Conservation (phyloP, 805 yeast genomes). For the Yarrowia sp. region DNA sequence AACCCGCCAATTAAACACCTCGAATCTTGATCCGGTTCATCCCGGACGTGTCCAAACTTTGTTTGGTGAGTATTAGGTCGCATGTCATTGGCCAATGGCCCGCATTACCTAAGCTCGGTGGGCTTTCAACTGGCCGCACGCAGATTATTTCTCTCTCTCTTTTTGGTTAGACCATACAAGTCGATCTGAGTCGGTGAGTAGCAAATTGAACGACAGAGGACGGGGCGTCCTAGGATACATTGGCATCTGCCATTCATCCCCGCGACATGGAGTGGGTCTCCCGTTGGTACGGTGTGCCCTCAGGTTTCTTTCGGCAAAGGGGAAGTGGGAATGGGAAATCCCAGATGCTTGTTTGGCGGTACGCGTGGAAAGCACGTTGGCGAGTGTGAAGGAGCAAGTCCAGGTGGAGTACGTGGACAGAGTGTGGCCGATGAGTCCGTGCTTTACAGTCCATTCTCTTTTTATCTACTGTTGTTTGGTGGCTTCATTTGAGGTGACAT, state of each 20-base stretch:
- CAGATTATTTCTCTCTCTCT: slow-evolving; percentile 23
- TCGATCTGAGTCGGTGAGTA: slow-evolving; percentile 26
- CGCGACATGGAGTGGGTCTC: not conserved
- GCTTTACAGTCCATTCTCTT: too few species aligned
- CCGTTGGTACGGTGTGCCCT: not conserved
- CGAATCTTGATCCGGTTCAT: slow-evolving; percentile 22
- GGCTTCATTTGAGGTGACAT: not conserved
- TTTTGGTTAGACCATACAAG: slow-evolving; percentile 25
- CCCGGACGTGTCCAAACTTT: slow-evolving; percentile 23
- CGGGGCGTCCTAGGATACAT: not conserved
- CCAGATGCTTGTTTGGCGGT: not conserved
- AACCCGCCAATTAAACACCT: slow-evolving; percentile 1
- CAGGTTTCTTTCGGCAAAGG: not conserved
- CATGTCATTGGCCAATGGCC: slow-evolving; percentile 23
- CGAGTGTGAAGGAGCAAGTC: not conserved
- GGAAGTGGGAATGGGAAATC: not conserved
- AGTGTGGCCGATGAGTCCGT: too few species aligned
- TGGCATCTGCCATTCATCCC: not conserved
- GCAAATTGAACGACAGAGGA: not conserved
- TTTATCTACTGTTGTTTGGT: not conserved
- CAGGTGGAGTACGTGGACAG: not conserved
- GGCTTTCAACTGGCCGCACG: slow-evolving; percentile 23
- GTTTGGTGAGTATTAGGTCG: slow-evolving; percentile 22
- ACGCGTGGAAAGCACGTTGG: not conserved
- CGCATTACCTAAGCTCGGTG: slow-evolving; percentile 25